Base-by-base conservation (phyloP, 2,329 filamentous ascomycete species). In the Graphium sp. region DNA sequence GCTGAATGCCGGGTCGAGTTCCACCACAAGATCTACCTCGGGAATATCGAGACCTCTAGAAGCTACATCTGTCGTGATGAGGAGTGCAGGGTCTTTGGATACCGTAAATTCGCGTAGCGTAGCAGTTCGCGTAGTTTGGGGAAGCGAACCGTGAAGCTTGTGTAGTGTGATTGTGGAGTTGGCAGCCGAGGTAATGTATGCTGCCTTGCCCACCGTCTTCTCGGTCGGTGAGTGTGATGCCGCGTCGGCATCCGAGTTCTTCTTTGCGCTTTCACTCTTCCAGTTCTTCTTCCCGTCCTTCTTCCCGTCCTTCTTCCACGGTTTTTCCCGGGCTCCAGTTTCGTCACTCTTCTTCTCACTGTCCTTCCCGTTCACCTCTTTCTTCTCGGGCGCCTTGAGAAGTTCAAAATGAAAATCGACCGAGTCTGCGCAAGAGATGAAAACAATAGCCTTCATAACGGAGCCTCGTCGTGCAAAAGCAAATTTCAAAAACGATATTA, bases 381-480 rank as follows among this genome's bases (percentile, higher is more conserved):
- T n/a, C n/a, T n/a, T n/a, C n/a, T n/a, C n/a, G 4, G 35, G 35
- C 13, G 29, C 31, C 24, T 28, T 31, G 14, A 98, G 68, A 4
- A 93, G 57, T 35, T 91, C 79, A 47, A 84, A 95, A 49, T 95
- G 87, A 42, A 94, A 98, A 47, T 98, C 84, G 34, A 95, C 89
- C 2, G 83, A 89, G 48, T 98, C 89, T 13, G 89, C 85, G 44
- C 89, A 98, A 8, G 87, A 93, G 27, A 98, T 80, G 55, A 98
- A 98, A 20, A 98, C 65, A 35, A 98, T 94, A 14, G 79, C 81
- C 52, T 98, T 95, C 81, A 92, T 94, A 12, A 92, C 80, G 2
- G 82, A 83, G 1, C 84, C 87, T 49, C 79, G 81, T 12, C 85
- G 69, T 32, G 82, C 75, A 49, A 98, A 95, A 0, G 84, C 74